Base-by-base conservation (phyloP, 2,329 filamentous ascomycete species). In the Alternaria tenuissima region DNA sequence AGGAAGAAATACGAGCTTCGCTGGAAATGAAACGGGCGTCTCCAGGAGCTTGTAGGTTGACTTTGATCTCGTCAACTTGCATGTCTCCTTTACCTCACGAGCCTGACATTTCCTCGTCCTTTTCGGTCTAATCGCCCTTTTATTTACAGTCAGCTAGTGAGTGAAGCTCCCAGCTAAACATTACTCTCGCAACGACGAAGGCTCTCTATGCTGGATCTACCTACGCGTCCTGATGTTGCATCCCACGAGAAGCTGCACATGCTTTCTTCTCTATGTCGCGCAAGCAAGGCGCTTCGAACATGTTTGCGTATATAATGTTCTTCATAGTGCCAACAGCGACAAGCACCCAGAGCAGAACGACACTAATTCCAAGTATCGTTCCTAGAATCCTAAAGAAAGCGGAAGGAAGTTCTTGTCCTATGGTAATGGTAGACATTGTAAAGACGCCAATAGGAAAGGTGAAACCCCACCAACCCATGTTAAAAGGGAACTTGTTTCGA, bases 381-480 rank as follows among this genome's bases (percentile, higher is more conserved):
- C 85, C 85, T 3, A 88, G 66, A 0, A 88, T 76, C 26, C 77
- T 76, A 64, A 89, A 88, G 68, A 88, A 87, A 0, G 63, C 62
- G n/a, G 82, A 87, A 0, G 83, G 82, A 56, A 88, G 75, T 64
- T 87, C 84, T 30, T 80, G 73, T 1, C 81, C 85, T 28, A 85
- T 76, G 14, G 76, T 75, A 5, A 79, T 78, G 0, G 83, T 85
- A 16, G 75, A 79, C 70, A 72, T 69, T 0, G 70, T 62, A 32
- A 69, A 72, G 2, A 87, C 86, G 2, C 86, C 86, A 14, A 86
- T 66, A 0, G 86, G 86, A 65, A 88, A 88, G 0, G 82, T 86
- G 57, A 87, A 87, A 1, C 84, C 84, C 85, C 85, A 88, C 85
- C 86, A 87, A 6, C 86, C 87, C 75, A 88, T 85, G 67, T 88